phyloP scores from a whole-genome alignment of 345 rosid species.

The Sisymbrium irio region DNA sequence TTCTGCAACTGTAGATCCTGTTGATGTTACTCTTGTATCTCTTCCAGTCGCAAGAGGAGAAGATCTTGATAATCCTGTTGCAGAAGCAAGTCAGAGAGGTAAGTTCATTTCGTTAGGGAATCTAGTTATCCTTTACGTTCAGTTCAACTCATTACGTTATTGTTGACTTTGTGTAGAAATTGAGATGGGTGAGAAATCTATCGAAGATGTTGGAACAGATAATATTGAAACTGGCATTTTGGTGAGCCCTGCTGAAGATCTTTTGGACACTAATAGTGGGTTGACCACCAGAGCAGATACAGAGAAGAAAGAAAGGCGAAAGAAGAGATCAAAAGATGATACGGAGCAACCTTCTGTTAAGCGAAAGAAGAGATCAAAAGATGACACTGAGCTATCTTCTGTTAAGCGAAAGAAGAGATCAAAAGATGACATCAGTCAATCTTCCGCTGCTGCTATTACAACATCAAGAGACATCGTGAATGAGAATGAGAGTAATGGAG shows the following conservation, averaged over 20 bases:
- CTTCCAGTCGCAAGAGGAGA: too few species aligned
- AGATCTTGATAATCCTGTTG: too few species aligned
- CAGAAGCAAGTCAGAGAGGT: too few species aligned
- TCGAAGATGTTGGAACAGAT: not conserved
- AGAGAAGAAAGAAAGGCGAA: not conserved
- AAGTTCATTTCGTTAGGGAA: too few species aligned
- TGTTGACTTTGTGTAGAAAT: constrained; percentile 1
- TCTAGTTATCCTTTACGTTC: too few species aligned
- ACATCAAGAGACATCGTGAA: not conserved
- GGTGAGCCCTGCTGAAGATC: not conserved
- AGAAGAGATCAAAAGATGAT: not conserved
- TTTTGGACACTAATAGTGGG: constrained; percentile 8
- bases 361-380: not conserved
- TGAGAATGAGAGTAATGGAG: not conserved
- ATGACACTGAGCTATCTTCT: too few species aligned
- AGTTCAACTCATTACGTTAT: not conserved
- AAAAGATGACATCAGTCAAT: not conserved
- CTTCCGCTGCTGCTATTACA: not conserved
- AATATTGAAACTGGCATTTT: not conserved
- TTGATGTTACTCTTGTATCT: too few species aligned
- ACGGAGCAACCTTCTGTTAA: too few species aligned
- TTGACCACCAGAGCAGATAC: constrained; percentile 3
- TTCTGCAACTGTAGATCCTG: too few species aligned
- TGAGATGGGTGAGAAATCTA: not conserved
- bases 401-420: not conserved